Percentiles rank a stretch among this genome's conserved stretches.
Evolutionary conservation across 208 protist species (phyloP).

Genomic region (Trypanosoma vivax): DNA sequence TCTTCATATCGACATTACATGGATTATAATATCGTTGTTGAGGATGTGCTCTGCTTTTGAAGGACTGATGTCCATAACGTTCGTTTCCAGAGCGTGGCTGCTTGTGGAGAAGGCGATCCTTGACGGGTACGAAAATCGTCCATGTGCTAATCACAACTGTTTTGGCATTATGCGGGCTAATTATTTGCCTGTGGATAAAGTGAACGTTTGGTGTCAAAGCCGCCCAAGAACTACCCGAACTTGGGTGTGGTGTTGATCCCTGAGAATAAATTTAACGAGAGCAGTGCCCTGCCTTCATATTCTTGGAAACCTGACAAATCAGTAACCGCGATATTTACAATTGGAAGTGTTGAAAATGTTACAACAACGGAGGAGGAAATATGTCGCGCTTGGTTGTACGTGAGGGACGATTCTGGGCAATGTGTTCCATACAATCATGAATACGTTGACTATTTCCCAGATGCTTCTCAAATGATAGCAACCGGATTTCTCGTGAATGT

Average conservation of each 20-base stretch:
- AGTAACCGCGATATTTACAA: conserved; percentile 44
- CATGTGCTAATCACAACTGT: conserved; percentile 39
- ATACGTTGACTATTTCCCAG: conserved; percentile 53
- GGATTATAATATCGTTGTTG: conserved; percentile 67
- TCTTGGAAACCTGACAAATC: conserved; percentile 50
- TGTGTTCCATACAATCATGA: conserved; percentile 54
- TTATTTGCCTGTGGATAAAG: conserved; percentile 30
- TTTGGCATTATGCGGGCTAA: conserved; percentile 52
- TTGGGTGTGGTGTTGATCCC: conserved; percentile 61
- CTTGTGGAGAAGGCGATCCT: conserved; percentile 50
- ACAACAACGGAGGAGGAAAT: conserved; percentile 29
- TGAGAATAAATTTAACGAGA: conserved; percentile 15
- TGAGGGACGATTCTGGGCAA: conserved; percentile 25
- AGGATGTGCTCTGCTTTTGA: conserved; percentile 69
- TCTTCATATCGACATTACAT: conserved; percentile 40
- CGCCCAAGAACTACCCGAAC: conserved; percentile 40
- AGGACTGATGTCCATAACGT: conserved; percentile 38
- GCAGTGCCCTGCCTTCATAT: conserved; percentile 20
- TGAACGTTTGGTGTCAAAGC: conserved; percentile 27
- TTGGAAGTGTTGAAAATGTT: conserved; percentile 26
- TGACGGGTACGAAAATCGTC: conserved; percentile 59
- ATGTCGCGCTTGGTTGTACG: conserved; percentile 29
- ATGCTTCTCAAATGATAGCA: conserved; percentile 37
- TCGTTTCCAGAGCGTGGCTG: conserved; percentile 58
- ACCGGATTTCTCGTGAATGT: conserved; percentile 54